These are phyloP conservation scores for Peronospora farinosa DNA, from an alignment of 352 stramenopile genomes.

Conservation along the genomic window DNA sequence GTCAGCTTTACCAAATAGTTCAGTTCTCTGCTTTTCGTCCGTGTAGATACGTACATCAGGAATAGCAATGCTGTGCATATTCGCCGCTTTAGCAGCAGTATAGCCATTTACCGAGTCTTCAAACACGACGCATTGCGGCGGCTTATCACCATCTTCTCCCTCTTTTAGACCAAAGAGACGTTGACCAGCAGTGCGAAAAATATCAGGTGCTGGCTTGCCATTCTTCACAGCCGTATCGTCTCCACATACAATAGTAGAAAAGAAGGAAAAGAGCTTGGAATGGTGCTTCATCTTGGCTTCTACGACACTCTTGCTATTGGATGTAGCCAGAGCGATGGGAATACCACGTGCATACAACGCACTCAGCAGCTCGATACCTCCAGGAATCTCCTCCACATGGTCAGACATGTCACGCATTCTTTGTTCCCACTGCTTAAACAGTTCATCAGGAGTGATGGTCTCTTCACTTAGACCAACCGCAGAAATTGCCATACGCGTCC, in stretches of 20 bases:
- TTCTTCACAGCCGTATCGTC: constrained; percentile 58
- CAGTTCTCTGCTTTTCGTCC: constrained; percentile 33
- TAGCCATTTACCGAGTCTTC: constrained; percentile 74
- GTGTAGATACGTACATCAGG: constrained; percentile 63
- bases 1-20: constrained; percentile 52
- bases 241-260: constrained; percentile 68
- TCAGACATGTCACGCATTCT: constrained; percentile 55
- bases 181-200: constrained; percentile 63
- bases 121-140: constrained; percentile 59
- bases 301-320: constrained; percentile 58
- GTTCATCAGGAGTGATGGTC: constrained; percentile 45
- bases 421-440: constrained; percentile 59
- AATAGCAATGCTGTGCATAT: constrained; percentile 67
- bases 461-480: constrained; percentile 26
- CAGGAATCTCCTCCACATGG: constrained; percentile 47
- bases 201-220: constrained; percentile 75
- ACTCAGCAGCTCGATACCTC: constrained; percentile 41
- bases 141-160: constrained; percentile 22
- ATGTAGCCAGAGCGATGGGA: constrained; percentile 66
- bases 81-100: constrained; percentile 48
- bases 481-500: constrained; percentile 65
- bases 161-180: constrained; percentile 43
- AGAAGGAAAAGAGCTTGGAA: constrained; percentile 67
- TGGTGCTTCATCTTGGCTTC: constrained; percentile 59
- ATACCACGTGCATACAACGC: constrained; percentile 44